Base-by-base conservation (phyloP, 768 basidiomycete genomes). In the Boletus rubroflammeus region DNA sequence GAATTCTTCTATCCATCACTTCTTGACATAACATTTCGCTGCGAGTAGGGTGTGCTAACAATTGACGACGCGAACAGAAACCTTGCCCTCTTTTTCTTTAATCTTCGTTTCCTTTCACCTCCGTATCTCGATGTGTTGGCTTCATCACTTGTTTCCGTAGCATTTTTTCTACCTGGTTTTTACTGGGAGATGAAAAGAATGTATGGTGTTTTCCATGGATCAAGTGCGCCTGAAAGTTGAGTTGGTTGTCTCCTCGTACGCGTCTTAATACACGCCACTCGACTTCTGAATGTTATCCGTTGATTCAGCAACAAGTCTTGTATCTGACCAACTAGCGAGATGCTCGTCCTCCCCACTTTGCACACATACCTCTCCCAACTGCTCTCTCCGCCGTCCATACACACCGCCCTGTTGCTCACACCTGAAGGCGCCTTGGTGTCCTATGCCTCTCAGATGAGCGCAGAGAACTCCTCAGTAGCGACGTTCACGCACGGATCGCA, bases 351-450 rank as follows among this genome's bases (percentile, higher is more conserved):
- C 34, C 79, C 85, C 32, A 78, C 80, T 35, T 74, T 91, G 23
- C 85, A 88, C 66, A 78, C 75, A 38, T 75, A 86, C 35, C 81
- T 91, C 26, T 73, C 80, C 26, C 83, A 86, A 64, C 70, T 86
- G 6, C 75, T 91, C 32, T 73, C 78, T 3, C 77, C 80, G 7
- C 82, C 84, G 0, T 68, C 75, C 29, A 68, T 90, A 54, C 90
- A 91, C 64, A 89, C 87, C 0, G 87, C 83, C 2, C 77, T 84
- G 39, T 75, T 91, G 29, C 73, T 90, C 54, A 89, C 86, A 14
- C 82, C 86, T 6, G 73, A 84, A n/a, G 90, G 90, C 14, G 83
- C 89, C 58, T 74, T 91, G 26, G 78, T 91, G 21, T 86, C 85
- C 2, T 83, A 76, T 61, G 84, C 84, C 6, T 78, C 80, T 14